Evolutionary conservation across 2,329 filamentous ascomycete genomes (phyloP), one percentile per base, ranked within the genome.

Genomic region (Sphaerulina populicola): DNA sequence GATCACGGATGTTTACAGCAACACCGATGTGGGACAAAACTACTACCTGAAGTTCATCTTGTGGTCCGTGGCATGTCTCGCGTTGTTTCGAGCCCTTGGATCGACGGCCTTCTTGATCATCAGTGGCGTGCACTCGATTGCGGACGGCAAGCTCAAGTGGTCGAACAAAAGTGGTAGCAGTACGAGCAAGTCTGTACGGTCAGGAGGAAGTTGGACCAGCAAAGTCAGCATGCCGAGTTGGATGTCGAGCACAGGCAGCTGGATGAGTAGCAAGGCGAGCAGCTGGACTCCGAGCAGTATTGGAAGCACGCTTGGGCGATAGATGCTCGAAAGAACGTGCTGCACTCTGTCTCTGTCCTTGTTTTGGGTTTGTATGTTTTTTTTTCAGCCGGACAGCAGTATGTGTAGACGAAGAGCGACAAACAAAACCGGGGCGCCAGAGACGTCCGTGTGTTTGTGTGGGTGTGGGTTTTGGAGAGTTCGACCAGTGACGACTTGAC

Each of bases 21-120:
- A 78, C 54, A 79, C 77, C 43, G 74, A 81, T 37, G 83, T 94
- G 45, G 83, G 83, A 6, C 78, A 83, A 62, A 98, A 98, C 73
- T 82, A 86, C 66, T 98, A 98, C 69, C 78, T 98, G 39, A 85
- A 83, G 33, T 93, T 97, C 71, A 88, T 98, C 65, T 77, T 98
- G 18, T 98, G 93, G 93, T 75, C 80, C 29, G 93, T 98, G 11
- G 93, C 93, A 0, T 77, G 78, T 0, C 72, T 98, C 23, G 93
- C 94, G 1, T 73, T 93, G 6, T 95, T 98, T 77, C 81, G 93
- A 57, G 90, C 88, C 0, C 68, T 96, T 1, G 93, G 93, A 0
- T 85, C 79, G 8, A 83, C 82, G 0, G 80, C 87, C 0, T 98
- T 94, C 71, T 83, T 87, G 2, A 69, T 96, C 53, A 82, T 97